Evolutionary conservation across 148 eudicot genomes (phyloP), one percentile per base, ranked within the genome.

Genomic region (Selenicereus undatus): DNA sequence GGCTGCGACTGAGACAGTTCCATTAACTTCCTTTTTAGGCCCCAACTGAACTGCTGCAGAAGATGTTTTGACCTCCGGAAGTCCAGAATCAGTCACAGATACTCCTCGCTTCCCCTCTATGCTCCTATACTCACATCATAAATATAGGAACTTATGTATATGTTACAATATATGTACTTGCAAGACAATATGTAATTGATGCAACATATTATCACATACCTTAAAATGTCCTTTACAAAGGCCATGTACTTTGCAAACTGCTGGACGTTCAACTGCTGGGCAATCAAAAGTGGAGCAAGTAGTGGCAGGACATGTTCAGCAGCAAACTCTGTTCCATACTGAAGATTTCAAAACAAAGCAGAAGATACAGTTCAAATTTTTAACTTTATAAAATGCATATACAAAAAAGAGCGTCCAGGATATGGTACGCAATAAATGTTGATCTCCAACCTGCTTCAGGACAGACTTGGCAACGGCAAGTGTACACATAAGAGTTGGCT

Each of bases 401-500:
- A 36, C 42, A 5, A n/a, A 64, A 50, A 17, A 52, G n/a, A 78
- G 54, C 30, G 11, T 66, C 74, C 77, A 62, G 71, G 21, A 74
- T 70, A 21, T 10, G 52, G 64, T 71, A 73, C 66, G 50, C 26
- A 21, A 77, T 22, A 10, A 71, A 75, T 48, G 58, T 56, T 60
- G 74, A 85, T 51, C 30, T 39, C 65, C 26, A 75, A 93, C 99
- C 99, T 92, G 92, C 86, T 96, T 96, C 82, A 93, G 58, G 80
- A 96, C 88, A 45, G 95, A 88, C 86, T 90, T 96, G 73, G 97
- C 92, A 71, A 93, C 94, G 42, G 95, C 90, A 77, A 96, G 98
- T 54, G 98, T 96, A 81, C 95, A 92, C 99, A 96, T 93, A 78
- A 96, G 98, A 77, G 99, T 96, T 73, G 99, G 99, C 79, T 97